These are phyloP conservation scores for Xylaria sp. DNA, from an alignment of 2,329 filamentous ascomycete species.

Conservation along the genomic window DNA sequence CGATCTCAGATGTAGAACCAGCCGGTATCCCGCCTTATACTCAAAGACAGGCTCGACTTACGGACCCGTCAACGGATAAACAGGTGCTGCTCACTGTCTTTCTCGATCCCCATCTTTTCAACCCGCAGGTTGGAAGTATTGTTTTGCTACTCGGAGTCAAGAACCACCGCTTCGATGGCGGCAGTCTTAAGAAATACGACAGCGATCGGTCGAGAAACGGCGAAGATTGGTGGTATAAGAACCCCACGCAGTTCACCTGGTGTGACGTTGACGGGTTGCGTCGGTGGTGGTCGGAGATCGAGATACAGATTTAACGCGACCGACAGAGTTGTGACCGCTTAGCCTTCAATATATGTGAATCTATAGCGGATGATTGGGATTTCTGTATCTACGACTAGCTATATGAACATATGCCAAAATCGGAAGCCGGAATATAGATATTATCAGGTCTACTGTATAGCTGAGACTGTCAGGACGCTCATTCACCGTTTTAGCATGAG, in stretches of 20 bases:
- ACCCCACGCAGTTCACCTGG: conserved; percentile 59
- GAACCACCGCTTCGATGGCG: conserved; percentile 65
- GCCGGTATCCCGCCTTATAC: conserved; percentile 60
- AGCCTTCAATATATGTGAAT: neutral
- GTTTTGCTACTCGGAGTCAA: conserved; percentile 66
- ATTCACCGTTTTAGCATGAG: too few species aligned
- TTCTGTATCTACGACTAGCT: too few species aligned
- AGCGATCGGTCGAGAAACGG: conserved; percentile 49
- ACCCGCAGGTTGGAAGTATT: conserved; percentile 58
- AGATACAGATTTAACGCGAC: neutral
- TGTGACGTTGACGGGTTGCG: conserved; percentile 53
- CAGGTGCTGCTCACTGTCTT: conserved; percentile 65
- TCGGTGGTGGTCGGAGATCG: conserved; percentile 28
- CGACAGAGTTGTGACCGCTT: neutral
- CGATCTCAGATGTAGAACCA: conserved; percentile 60
- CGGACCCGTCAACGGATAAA: conserved; percentile 63
- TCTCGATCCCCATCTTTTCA: conserved; percentile 61
- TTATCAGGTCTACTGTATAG: too few species aligned
- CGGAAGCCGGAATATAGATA: neutral
- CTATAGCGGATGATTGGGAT: neutral
- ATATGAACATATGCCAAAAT: neutral
- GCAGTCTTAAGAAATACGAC: conserved; percentile 56
- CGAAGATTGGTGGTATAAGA: conserved; percentile 62
- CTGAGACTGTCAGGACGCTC: too few species aligned
- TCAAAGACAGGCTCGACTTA: conserved; percentile 63